A percentile compares a stretch with the other conserved stretches of the same genome.
Conservation (phyloP, 129 eudicot genomes). For the Helianthus tuberosus region DNA sequence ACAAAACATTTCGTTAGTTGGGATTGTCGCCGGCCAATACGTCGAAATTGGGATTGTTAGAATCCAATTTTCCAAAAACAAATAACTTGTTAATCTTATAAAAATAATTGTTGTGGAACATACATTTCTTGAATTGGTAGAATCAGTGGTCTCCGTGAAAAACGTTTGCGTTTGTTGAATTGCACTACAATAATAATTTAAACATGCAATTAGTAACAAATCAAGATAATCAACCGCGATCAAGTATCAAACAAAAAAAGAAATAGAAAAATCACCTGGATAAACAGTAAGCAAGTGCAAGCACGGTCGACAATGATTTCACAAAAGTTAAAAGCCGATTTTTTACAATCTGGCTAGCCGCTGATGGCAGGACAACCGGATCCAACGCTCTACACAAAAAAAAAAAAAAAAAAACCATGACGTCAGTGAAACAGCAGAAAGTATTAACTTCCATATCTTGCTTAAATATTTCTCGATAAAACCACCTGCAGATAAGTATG, state of each 20-base stretch:
- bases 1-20: no score
- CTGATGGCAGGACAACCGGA: conserved; percentile 81
- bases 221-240: not conserved
- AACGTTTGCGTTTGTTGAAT: conserved; percentile 83
- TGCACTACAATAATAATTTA: conserved; percentile 51
- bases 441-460: conserved; percentile 2
- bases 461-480: not conserved
- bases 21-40: no score
- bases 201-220: conserved; percentile 17
- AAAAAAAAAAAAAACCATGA: conserved; percentile 3
- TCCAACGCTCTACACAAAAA: conserved; percentile 74
- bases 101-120: conserved; percentile 14
- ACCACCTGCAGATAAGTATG: conserved; percentile 84
- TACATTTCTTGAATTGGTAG: conserved; percentile 78
- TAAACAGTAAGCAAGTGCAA: conserved; percentile 85
- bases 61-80: no score
- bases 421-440: conserved; percentile 6
- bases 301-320: conserved; percentile 85
- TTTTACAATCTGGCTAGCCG: conserved; percentile 82
- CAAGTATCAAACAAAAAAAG: not conserved
- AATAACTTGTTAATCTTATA: not conserved
- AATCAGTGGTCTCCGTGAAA: conserved; percentile 64
- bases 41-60: no score
- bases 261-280: conserved; percentile 60
- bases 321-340: conserved; percentile 77